Evolutionary conservation across 1,284 basidiomycete genomes (phyloP), one percentile per base, ranked within the genome.

Genomic region (Puccinia sorghi): DNA sequence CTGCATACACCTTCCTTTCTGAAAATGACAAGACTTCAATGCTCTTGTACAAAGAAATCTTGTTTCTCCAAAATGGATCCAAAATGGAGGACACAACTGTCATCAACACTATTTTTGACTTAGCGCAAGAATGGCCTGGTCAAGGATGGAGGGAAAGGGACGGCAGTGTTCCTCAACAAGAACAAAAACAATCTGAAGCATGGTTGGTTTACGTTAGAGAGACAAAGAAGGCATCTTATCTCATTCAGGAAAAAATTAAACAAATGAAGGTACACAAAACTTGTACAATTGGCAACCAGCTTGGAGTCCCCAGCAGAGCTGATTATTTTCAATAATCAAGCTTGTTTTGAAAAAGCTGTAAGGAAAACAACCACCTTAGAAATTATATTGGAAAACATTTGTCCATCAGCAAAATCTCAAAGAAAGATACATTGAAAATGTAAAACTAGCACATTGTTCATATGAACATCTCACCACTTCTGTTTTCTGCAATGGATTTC

Each of bases 1-100:
- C n/a, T 3, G 41, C 61, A 64, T 22, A 25, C 5, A 25, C 1
- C 13, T 1, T 64, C 5, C 61, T 64, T 13, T n/a, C 41, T 46
- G 61, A 64, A 25, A 39, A 64, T n/a, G 61, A 64, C 17, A 64
- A 64, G 39, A 64, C 61, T n/a, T 64, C 39, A 11, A 64, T 64
- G 3, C 37, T 64, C 12, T 64, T 64, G 8, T 41, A 64, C 12
- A 41, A 64, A 25, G 61, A 64, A 25, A 64, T 64, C 9, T 22
- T 20, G 43, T 64, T 64, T n/a, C 17, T n/a, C n/a, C n/a, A n/a
- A n/a, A n/a, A n/a, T n/a, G n/a, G n/a, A n/a, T 41, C 20, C 15
- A n/a, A 41, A 63, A 41, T 3, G 59, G 27, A 41, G 27, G 32
- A 22, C n/a, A 63, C 20, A 3, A 63, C 37, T 37, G 20, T n/a